Conservation (phyloP, 345 rosid species). For the Arabidopsis thaliana region TAIR10.1 NC_003075.7:15274001-15274500, state of each 20-base stretch:
- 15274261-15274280: slow-evolving; percentile 50
- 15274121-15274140: slow-evolving; percentile 41
- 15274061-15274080: slow-evolving; percentile 44
- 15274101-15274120: slow-evolving; percentile 42
- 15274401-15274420: slow-evolving; percentile 48
- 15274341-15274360: not conserved
- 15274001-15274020: slow-evolving; percentile 44
- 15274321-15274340: not conserved
- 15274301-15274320: not conserved
- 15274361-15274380: not conserved
- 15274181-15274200: slow-evolving; percentile 44
- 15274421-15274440: slow-evolving; percentile 43
- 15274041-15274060: slow-evolving; percentile 43
- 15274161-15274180: slow-evolving; percentile 43
- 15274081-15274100: slow-evolving; percentile 45
- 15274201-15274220: slow-evolving; percentile 44
- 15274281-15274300: slow-evolving; percentile 47
- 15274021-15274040: slow-evolving; percentile 43
- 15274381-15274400: slow-evolving; percentile 44
- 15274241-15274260: slow-evolving; percentile 52
- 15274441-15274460: slow-evolving; percentile 42
- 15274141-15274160: slow-evolving; percentile 44
- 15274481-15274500: slow-evolving; percentile 46
- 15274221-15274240: slow-evolving; percentile 49
- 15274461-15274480: slow-evolving; percentile 46